These are phyloP conservation scores for Luzula sylvatica DNA, from an alignment of 176 grass and related monocot species.

Conservation along the genomic window DNA sequence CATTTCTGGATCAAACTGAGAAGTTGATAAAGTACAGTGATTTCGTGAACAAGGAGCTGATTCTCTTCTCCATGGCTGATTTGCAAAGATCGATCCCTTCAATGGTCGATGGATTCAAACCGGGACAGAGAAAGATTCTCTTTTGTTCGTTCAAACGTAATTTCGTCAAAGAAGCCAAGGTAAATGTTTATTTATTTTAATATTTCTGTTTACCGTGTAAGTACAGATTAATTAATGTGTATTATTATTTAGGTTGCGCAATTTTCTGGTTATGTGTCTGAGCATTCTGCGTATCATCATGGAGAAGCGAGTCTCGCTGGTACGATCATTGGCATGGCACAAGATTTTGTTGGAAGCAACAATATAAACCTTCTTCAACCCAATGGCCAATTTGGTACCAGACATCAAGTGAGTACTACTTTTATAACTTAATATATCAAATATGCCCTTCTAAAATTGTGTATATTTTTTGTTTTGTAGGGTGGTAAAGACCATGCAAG, in stretches of 20 bases:
- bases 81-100: constrained; percentile 52
- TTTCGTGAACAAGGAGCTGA: constrained; percentile 93
- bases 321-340: constrained; percentile 52
- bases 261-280: constrained; percentile 40
- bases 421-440: background rate
- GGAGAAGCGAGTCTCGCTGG: constrained; percentile 33
- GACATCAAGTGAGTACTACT: constrained; percentile 27
- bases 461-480: constrained; percentile 7
- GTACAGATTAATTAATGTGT: background rate
- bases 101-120: constrained; percentile 44
- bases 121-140: constrained; percentile 26
- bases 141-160: constrained; percentile 26
- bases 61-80: constrained; percentile 83
- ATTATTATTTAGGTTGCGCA: constrained; percentile 29
- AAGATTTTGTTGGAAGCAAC: constrained; percentile 52
- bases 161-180: constrained; percentile 24
- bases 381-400: constrained; percentile 44
- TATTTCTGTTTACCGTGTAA: background rate
- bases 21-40: constrained; percentile 63
- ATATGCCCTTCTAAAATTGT: background rate
- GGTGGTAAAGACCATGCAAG: constrained; percentile 50
- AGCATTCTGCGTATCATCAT: constrained; percentile 44
- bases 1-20: constrained; percentile 50
- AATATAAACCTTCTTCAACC: constrained; percentile 35
- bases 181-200: background rate